phyloP scores from a whole-genome alignment of 2,329 filamentous ascomycete species.

The Alternaria arborescens region DNA sequence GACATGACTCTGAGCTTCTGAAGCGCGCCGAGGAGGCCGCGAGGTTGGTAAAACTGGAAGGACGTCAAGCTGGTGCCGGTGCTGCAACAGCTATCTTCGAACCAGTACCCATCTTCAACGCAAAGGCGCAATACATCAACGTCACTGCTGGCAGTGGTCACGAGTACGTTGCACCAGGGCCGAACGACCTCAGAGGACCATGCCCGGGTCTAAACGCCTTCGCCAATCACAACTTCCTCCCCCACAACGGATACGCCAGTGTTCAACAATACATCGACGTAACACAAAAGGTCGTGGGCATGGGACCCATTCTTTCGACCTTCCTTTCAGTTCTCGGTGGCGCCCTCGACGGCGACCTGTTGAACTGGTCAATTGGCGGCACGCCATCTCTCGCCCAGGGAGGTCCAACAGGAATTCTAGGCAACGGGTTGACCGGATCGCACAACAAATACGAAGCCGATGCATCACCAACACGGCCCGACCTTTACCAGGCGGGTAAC shows the following conservation, averaged over 20 bases:
- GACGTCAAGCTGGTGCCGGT: conserved; percentile 28
- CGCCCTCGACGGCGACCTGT: conserved; percentile 30
- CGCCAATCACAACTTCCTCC: conserved; percentile 37
- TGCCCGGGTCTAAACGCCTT: conserved; percentile 38
- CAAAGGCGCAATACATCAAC: conserved; percentile 26
- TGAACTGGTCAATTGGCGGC: conserved; percentile 34
- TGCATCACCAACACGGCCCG: conserved; percentile 33
- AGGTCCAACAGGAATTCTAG: conserved; percentile 26
- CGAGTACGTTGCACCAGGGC: conserved; percentile 35
- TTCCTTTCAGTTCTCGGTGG: conserved; percentile 31
- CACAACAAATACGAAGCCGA: conserved; percentile 39
- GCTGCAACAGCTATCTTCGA: conserved; percentile 34
- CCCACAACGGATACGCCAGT: conserved; percentile 32
- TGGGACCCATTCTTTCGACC: conserved; percentile 23
- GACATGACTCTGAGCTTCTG: conserved; percentile 23
- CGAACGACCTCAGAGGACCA: conserved; percentile 34
- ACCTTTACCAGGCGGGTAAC: conserved; percentile 34
- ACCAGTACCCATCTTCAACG: conserved; percentile 32
- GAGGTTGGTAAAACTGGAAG: conserved; percentile 16
- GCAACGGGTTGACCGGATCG: conserved; percentile 29
- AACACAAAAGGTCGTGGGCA: conserved; percentile 31
- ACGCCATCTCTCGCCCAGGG: conserved; percentile 31
- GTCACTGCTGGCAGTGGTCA: conserved; percentile 31
- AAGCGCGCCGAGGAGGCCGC: conserved; percentile 28
- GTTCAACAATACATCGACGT: conserved; percentile 33